Conservation (phyloP, 164 flowering plant genomes). For the Dillenia turbinata region DNA sequence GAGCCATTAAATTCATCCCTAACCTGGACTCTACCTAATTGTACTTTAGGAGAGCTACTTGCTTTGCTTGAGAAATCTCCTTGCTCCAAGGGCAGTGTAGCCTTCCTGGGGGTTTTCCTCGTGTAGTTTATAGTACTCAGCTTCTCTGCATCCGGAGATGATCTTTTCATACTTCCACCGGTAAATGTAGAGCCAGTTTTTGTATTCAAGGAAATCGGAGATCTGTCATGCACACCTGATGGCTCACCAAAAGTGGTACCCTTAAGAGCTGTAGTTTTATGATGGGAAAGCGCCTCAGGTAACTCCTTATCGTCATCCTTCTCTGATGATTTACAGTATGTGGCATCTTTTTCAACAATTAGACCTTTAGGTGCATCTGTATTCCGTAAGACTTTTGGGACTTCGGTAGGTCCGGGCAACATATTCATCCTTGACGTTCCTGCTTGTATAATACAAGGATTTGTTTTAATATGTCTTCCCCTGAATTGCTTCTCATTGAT, state of each 20-base stretch:
- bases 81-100: slow-evolving; percentile 18
- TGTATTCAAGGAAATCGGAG: slow-evolving; percentile 15
- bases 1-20: slow-evolving; percentile 9
- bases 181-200: slow-evolving; percentile 18
- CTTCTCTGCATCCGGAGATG: slow-evolving; percentile 25
- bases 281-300: slow-evolving; percentile 12
- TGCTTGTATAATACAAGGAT: slow-evolving; percentile 24
- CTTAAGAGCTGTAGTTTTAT: slow-evolving; percentile 3
- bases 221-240: slow-evolving; percentile 8
- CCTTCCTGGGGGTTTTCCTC: slow-evolving; percentile 34
- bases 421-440: slow-evolving; percentile 18
- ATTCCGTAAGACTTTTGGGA: slow-evolving; percentile 13
- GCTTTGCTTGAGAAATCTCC: slow-evolving; percentile 20
- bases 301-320: slow-evolving; percentile 10
- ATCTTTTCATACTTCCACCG: slow-evolving; percentile 19
- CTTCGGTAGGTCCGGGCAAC: slow-evolving; percentile 17
- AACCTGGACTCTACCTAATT: slow-evolving; percentile 6
- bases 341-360: slow-evolving; percentile 12
- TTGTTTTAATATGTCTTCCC: slow-evolving; percentile 14
- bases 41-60: slow-evolving; percentile 16
- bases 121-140: slow-evolving; percentile 22
- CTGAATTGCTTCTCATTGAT: slow-evolving; percentile 9
- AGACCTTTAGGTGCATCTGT: slow-evolving; percentile 12
- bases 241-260: slow-evolving; percentile 10
- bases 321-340: slow-evolving; percentile 12